Percentiles rank a stretch among this genome's conserved stretches.
Evolutionary conservation across 1,284 basidiomycete species (phyloP).

Genomic region (Vanrija humicola): DNA sequence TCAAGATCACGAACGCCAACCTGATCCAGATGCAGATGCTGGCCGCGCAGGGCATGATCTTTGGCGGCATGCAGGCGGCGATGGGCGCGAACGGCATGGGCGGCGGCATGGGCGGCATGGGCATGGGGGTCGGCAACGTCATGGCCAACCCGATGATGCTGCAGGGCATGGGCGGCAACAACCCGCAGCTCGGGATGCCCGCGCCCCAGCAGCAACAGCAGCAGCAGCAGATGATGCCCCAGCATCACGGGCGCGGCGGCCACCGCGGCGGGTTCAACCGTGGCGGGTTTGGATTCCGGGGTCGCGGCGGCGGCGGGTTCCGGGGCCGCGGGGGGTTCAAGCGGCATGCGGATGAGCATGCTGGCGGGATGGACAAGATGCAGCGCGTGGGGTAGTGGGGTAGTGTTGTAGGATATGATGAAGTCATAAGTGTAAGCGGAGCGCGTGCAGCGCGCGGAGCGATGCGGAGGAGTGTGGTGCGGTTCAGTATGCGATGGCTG

Average conservation of each 20-base stretch:
- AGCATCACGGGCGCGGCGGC: conserved; percentile 1
- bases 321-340: conserved; percentile 6
- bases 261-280: conserved; percentile 12
- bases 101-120: conserved; percentile 7
- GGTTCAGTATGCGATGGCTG: too few relatives aligned
- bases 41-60: conserved; percentile 23
- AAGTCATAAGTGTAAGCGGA: too few relatives aligned
- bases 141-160: conserved; percentile 17
- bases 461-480: too few relatives aligned
- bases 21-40: conserved; percentile 43
- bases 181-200: too few relatives aligned
- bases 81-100: not conserved
- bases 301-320: conserved; percentile 13
- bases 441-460: too few relatives aligned
- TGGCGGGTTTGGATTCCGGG: too few relatives aligned
- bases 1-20: conserved; percentile 37
- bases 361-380: conserved; percentile 11
- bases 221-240: not conserved
- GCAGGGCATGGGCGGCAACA: not conserved
- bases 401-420: not conserved
- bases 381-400: conserved; percentile 11
- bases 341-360: conserved; percentile 9
- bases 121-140: conserved; percentile 12
- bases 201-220: not conserved
- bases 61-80: not conserved